These are phyloP conservation scores for Alternaria sp. DNA, from an alignment of 2,329 filamentous ascomycete genomes.

Conservation along the genomic window DNA sequence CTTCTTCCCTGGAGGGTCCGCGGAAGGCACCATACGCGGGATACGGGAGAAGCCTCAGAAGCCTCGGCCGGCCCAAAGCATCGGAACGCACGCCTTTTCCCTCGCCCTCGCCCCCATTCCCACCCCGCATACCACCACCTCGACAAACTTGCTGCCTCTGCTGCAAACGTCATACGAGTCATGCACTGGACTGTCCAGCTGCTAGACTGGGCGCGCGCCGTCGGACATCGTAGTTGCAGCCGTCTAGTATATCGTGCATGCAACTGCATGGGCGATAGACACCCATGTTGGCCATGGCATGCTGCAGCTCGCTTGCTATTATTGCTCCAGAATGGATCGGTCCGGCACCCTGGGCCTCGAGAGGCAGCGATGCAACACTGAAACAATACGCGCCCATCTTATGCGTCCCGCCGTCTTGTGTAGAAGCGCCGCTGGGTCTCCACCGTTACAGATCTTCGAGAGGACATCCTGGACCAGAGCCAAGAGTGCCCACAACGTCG, in stretches of 20 bases:
- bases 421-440: background rate
- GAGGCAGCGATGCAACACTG: conserved; percentile 2
- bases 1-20: background rate
- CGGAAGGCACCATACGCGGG: conserved; percentile 8
- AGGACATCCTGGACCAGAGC: conserved; percentile 2
- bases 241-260: conserved; percentile 4
- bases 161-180: background rate
- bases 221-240: conserved; percentile 5
- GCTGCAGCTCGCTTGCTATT: conserved; percentile 15
- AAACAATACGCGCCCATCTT: conserved; percentile 10
- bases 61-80: conserved; percentile 16
- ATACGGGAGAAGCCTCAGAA: conserved; percentile 20
- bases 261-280: background rate
- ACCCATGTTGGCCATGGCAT: conserved; percentile 2
- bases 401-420: background rate
- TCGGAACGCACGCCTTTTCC: conserved; percentile 3
- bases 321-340: conserved; percentile 9
- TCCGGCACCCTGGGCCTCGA: conserved; percentile 15
- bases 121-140: background rate
- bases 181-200: background rate
- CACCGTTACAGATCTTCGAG: background rate
- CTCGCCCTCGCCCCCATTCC: background rate
- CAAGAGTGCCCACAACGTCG: conserved; percentile 5
- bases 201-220: background rate
- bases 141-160: conserved; percentile 1